These are phyloP conservation scores for Trichosanthes cucumerina DNA, from an alignment of 306 rosid species.

Conservation along the genomic window DNA sequence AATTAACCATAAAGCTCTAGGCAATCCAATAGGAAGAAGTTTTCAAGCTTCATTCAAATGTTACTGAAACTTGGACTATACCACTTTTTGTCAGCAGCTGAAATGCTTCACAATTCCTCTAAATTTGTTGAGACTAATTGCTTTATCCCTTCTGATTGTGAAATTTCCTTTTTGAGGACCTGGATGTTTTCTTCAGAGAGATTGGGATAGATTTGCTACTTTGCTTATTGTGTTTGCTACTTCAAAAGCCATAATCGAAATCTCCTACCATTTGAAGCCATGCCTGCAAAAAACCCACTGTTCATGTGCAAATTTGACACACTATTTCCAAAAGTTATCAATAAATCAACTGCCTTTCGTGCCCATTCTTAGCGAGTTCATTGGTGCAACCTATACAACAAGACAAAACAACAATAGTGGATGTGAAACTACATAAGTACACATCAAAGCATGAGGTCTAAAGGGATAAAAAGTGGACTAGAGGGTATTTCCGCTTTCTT, in stretches of 20 bases:
- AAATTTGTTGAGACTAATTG: constrained; percentile 56
- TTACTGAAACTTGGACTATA: too few species aligned
- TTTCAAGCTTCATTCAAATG: too few species aligned
- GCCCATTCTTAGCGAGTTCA: constrained; percentile 43
- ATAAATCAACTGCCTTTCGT: constrained; percentile 63
- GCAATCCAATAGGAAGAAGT: too few species aligned
- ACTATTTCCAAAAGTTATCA: constrained; percentile 70
- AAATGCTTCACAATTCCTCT: constrained; percentile 57
- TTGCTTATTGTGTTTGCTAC: constrained; percentile 84
- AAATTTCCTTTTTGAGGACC: constrained; percentile 51
- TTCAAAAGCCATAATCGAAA: constrained; percentile 86
- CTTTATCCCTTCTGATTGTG: constrained; percentile 57
- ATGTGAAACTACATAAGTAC: background rate
- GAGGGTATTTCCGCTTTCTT: too few species aligned
- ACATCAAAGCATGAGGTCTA: background rate
- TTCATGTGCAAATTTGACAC: constrained; percentile 45
- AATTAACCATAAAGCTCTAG: too few species aligned
- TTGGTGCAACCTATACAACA: constrained; percentile 30
- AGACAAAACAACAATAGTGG: constrained; percentile 10
- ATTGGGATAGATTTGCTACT: constrained; percentile 55
- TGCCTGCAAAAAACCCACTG: constrained; percentile 40
- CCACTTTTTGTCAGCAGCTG: constrained; percentile 88
- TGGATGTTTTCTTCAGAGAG: constrained; percentile 68
- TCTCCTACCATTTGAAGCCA: constrained; percentile 44
- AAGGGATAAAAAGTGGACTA: background rate